These are phyloP conservation scores for Tanozyma kutaoensis DNA, from an alignment of 805 yeast species.

Conservation along the genomic window DNA sequence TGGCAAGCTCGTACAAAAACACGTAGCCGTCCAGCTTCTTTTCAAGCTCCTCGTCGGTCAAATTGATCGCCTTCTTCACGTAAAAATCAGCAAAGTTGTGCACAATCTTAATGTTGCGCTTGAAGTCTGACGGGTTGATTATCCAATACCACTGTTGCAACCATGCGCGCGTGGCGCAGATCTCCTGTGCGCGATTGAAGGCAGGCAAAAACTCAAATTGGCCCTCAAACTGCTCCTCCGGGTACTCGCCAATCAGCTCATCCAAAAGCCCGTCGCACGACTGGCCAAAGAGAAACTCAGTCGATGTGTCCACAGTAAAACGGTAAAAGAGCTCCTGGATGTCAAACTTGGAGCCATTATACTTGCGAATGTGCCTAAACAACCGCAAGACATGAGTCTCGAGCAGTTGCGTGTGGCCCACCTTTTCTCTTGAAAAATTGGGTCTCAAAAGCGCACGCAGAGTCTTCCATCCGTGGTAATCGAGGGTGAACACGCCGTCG, in stretches of 20 bases:
- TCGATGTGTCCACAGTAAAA: slow-evolving; percentile 25
- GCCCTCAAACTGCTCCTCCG: slow-evolving; percentile 4
- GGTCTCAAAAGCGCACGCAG: slow-evolving; percentile 24
- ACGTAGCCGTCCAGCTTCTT: slow-evolving; percentile 1
- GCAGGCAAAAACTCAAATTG: slow-evolving; percentile 3
- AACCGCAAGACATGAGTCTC: slow-evolving; percentile 17
- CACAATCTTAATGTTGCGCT: slow-evolving; percentile 1
- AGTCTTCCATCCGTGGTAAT: slow-evolving; percentile 25
- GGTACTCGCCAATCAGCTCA: slow-evolving; percentile 1
- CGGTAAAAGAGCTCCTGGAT: slow-evolving; percentile 19
- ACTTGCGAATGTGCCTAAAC: slow-evolving; percentile 9
- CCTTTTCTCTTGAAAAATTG: slow-evolving; percentile 23
- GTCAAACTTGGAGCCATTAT: slow-evolving; percentile 15
- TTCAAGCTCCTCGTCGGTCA: slow-evolving; percentile 3
- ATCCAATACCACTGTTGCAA: slow-evolving; percentile 4
- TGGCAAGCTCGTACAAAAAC: slow-evolving; percentile 4
- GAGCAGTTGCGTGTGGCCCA: slow-evolving; percentile 19
- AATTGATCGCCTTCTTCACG: slow-evolving; percentile 2
- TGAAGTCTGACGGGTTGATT: slow-evolving; percentile 2
- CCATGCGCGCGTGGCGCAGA: slow-evolving; percentile 3
- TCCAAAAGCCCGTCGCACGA: slow-evolving; percentile 16
- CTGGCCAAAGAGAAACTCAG: slow-evolving; percentile 30
- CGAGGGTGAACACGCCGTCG: slow-evolving; percentile 25
- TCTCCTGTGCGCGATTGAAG: slow-evolving; percentile 4
- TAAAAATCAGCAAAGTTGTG: slow-evolving; percentile 4